These are phyloP conservation scores for Serpula lacrymans DNA, from an alignment of 768 basidiomycete genomes.

Conservation along the genomic window DNA sequence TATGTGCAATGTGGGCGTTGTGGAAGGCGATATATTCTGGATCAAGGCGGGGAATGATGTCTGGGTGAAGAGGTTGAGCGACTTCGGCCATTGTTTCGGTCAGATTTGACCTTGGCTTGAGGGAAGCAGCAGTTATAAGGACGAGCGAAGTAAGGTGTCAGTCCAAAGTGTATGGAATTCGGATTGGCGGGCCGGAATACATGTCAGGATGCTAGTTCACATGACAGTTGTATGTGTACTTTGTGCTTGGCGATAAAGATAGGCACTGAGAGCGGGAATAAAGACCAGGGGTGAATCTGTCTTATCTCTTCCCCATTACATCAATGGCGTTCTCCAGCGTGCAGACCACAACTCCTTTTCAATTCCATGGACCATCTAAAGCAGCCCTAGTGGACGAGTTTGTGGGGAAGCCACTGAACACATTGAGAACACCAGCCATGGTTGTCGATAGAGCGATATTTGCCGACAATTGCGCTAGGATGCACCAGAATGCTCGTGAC, in stretches of 20 bases:
- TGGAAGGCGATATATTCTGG: constrained; percentile 67
- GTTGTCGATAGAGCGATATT: constrained; percentile 74
- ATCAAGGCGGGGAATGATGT: constrained; percentile 54
- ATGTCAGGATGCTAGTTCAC: constrained; percentile 4
- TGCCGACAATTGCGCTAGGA: constrained; percentile 66
- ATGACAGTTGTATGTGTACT: too few species aligned
- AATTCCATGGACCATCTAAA: constrained; percentile 42
- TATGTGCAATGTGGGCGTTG: constrained; percentile 42
- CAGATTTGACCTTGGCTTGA: too few species aligned
- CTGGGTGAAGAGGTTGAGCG: constrained; percentile 59
- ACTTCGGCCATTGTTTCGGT: constrained; percentile 16
- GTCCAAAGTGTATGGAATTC: too few species aligned
- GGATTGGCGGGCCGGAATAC: constrained; percentile 4
- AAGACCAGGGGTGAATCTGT: too few species aligned
- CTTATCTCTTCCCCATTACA: too few species aligned
- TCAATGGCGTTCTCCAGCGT: too few species aligned
- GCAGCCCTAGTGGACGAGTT: constrained; percentile 50
- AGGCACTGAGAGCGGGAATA: too few species aligned
- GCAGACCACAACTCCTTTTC: constrained; percentile 48
- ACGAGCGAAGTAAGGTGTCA: too few species aligned
- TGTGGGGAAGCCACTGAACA: constrained; percentile 51
- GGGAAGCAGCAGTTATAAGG: too few species aligned
- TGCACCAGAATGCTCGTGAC: constrained; percentile 62
- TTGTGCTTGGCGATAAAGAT: too few species aligned
- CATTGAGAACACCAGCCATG: constrained; percentile 72